A percentile compares a stretch with the other conserved stretches of the same genome.
Evolutionary conservation across 192 early-diverging fungal genomes (phyloP).

Genomic region (Rhizoclosmatium sp.): DNA sequence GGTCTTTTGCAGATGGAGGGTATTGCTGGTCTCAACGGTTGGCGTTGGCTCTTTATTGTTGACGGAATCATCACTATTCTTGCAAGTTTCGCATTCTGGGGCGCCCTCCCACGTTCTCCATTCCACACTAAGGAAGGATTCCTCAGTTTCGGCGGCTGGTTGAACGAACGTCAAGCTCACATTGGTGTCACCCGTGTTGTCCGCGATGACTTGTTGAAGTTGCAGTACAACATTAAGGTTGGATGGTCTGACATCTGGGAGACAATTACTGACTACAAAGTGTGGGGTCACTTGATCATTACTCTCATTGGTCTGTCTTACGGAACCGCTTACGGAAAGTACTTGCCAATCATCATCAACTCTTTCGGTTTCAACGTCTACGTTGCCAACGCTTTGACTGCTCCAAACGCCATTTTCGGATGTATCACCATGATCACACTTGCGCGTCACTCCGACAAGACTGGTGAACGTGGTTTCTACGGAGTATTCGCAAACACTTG

Average conservation of each 20-base stretch:
- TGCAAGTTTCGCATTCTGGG: constrained; percentile 54
- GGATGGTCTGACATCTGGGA: constrained; percentile 23
- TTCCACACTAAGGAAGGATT: too few species aligned
- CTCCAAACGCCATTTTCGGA: too few species aligned
- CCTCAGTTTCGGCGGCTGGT: too few species aligned
- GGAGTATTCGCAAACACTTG: constrained; percentile 22
- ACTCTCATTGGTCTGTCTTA: constrained; percentile 28
- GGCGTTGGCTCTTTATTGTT: constrained; percentile 73
- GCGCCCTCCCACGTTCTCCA: background rate
- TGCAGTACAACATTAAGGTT: constrained; percentile 10
- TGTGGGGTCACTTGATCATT: constrained; percentile 19
- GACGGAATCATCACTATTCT: constrained; percentile 48
- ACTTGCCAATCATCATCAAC: background rate
- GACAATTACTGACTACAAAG: constrained; percentile 35
- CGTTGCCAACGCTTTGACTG: background rate
- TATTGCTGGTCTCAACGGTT: constrained; percentile 50
- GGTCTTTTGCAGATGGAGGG: too few species aligned
- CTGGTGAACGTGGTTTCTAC: constrained; percentile 36
- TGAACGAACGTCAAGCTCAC: too few species aligned
- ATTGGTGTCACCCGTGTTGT: too few species aligned
- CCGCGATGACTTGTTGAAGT: constrained; percentile 39
- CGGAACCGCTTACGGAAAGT: constrained; percentile 41
- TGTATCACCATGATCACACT: constrained; percentile 29
- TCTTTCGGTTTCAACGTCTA: background rate
- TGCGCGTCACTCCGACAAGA: constrained; percentile 20